Evolutionary conservation across 1,139 yeast genomes (phyloP).

Genomic region (Casaregolazyma suthepensis): DNA sequence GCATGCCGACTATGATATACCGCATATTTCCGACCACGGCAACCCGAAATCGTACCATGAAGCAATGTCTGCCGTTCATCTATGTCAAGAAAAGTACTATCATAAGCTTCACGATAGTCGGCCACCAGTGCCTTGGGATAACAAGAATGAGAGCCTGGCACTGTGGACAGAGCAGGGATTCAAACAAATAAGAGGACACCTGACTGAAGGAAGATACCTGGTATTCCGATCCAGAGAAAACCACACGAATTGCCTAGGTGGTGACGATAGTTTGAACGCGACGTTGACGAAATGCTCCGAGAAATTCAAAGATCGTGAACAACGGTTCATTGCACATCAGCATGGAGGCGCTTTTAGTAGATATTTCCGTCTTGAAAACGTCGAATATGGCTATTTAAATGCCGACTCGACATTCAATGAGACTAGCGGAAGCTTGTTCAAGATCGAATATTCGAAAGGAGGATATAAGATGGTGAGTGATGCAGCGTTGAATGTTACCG

Average conservation of each 20-base stretch:
- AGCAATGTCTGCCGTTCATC: background rate
- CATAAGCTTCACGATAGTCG: slow-evolving; percentile 1
- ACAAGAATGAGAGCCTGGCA: slow-evolving; percentile 1
- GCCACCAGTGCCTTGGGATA: slow-evolving; percentile 5
- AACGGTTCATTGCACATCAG: slow-evolving; percentile 7
- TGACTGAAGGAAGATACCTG: slow-evolving; percentile 8
- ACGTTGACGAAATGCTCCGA: background rate
- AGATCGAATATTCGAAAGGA: background rate
- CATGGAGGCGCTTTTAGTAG: slow-evolving; percentile 8
- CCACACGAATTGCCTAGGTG: background rate
- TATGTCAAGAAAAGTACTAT: slow-evolving; percentile 4
- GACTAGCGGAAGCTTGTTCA: slow-evolving; percentile 1
- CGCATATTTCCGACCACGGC: slow-evolving; percentile 13
- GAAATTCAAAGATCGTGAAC: background rate
- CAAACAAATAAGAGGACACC: slow-evolving; percentile 2
- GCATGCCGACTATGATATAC: slow-evolving; percentile 17
- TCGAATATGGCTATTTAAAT: slow-evolving; percentile 1
- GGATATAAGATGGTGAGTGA: background rate
- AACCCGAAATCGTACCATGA: slow-evolving; percentile 6
- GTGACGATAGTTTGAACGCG: background rate
- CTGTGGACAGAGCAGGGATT: slow-evolving; percentile 5
- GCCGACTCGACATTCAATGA: background rate
- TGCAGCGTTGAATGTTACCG: background rate
- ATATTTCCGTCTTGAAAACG: slow-evolving; percentile 2
- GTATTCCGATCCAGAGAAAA: slow-evolving; percentile 4